phyloP scores from a whole-genome alignment of 2,329 filamentous ascomycete species.

The Penicillium psychrosexuale region DNA sequence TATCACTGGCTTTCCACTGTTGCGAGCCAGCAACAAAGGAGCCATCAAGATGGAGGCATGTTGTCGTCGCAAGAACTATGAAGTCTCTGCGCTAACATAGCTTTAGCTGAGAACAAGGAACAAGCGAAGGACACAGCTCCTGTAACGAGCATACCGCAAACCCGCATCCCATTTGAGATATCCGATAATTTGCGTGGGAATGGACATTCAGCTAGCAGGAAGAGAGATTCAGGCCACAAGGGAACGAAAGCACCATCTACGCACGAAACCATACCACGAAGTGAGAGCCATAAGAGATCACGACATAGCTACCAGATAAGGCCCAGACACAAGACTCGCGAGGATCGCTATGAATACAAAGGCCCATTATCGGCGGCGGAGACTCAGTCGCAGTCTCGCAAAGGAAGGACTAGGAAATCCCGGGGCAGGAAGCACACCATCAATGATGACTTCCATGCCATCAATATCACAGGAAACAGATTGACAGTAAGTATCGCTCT shows the following conservation, averaged over 20 bases:
- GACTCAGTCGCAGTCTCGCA: neutral
- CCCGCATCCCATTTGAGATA: neutral
- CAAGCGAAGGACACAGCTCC: too few relatives aligned
- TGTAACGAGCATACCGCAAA: neutral
- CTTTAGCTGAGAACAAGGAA: neutral
- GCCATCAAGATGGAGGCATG: neutral
- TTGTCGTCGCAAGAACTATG: neutral
- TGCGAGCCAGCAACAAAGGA: neutral
- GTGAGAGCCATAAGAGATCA: neutral
- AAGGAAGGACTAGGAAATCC: slow-evolving; percentile 24
- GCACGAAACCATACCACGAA: neutral
- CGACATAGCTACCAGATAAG: slow-evolving; percentile 47
- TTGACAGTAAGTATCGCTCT: slow-evolving; percentile 47
- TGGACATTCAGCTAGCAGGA: neutral
- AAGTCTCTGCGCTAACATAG: neutral
- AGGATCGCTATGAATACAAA: slow-evolving; percentile 55
- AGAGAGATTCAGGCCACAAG: neutral
- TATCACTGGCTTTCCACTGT: slow-evolving; percentile 18
- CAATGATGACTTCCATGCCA: slow-evolving; percentile 56
- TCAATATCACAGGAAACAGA: slow-evolving; percentile 52
- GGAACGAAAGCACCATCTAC: neutral
- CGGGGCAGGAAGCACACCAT: slow-evolving; percentile 40
- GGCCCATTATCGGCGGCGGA: slow-evolving; percentile 1
- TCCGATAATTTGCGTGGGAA: neutral
- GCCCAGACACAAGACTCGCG: slow-evolving; percentile 55